Percentiles rank a stretch among this genome's conserved stretches.
Evolutionary conservation across 306 rosid genomes (phyloP).

Genomic region (Prunus mira): DNA sequence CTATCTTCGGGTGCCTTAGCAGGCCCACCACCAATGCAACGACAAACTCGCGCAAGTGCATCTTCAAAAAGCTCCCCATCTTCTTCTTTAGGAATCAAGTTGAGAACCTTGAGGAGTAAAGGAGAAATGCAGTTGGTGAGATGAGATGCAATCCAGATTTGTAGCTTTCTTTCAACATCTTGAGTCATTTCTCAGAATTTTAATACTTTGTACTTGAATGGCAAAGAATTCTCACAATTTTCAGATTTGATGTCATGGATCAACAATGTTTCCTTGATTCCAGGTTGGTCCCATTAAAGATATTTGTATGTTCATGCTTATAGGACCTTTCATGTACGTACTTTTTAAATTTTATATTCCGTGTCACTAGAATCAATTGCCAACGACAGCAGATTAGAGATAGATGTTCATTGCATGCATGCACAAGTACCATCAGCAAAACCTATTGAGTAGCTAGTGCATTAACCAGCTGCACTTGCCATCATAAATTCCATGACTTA

Average conservation of each 20-base stretch:
- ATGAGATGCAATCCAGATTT: neutral
- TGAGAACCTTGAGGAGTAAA: constrained; percentile 47
- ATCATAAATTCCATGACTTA: neutral
- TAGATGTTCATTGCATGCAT: neutral
- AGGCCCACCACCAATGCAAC: constrained; percentile 81
- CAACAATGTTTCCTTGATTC: neutral
- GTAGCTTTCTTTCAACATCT: constrained; percentile 4
- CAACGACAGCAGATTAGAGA: neutral
- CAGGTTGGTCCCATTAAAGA: neutral
- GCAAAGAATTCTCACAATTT: neutral
- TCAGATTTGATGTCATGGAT: neutral
- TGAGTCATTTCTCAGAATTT: neutral
- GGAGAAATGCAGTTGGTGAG: neutral
- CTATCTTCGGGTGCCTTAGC: constrained; percentile 69
- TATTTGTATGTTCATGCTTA: neutral
- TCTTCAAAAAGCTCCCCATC: constrained; percentile 86
- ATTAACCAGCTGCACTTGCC: neutral
- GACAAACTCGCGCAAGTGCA: constrained; percentile 84
- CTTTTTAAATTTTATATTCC: neutral
- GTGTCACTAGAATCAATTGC: neutral
- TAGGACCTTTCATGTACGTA: neutral
- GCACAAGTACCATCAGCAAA: neutral
- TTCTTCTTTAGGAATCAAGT: constrained; percentile 73
- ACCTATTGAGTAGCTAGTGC: neutral
- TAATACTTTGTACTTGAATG: neutral